These are phyloP conservation scores for Syzygium oleosum DNA, from an alignment of 345 rosid species.

Conservation along the genomic window DNA sequence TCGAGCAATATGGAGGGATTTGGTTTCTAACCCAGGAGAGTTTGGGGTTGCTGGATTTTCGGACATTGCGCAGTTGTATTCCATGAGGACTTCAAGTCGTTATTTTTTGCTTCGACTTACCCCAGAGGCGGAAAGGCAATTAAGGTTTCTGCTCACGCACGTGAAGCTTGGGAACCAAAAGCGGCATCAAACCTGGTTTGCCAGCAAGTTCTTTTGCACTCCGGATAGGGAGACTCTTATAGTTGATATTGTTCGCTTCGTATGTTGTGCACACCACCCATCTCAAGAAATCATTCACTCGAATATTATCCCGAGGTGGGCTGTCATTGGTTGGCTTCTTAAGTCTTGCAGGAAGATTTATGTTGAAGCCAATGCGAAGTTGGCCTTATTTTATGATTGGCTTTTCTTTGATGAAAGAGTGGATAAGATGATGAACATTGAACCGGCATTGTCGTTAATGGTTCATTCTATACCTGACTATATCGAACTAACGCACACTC, in stretches of 20 bases:
- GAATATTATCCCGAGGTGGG: conserved; percentile 77
- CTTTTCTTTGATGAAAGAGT: conserved; percentile 63
- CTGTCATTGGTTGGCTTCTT: conserved; percentile 71
- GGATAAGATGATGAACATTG: conserved; percentile 76
- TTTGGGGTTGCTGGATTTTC: conserved; percentile 31
- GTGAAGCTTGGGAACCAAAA: conserved; percentile 73
- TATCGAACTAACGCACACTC: conserved; percentile 45
- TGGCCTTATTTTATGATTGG: conserved; percentile 82
- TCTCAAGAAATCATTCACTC: conserved; percentile 50
- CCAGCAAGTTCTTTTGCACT: conserved; percentile 40
- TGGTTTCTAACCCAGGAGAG: conserved; percentile 34
- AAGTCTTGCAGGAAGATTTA: conserved; percentile 42
- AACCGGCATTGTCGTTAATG: conserved; percentile 83
- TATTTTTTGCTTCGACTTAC: conserved; percentile 56
- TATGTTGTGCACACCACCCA: conserved; percentile 74
- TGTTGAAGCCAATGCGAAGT: conserved; percentile 44
- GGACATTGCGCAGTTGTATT: conserved; percentile 38
- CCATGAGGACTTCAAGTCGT: conserved; percentile 51
- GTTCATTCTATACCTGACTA: conserved; percentile 62
- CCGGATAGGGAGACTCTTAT: conserved; percentile 54
- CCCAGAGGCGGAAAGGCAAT: conserved; percentile 64
- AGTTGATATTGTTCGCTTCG: conserved; percentile 62
- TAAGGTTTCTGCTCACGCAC: conserved; percentile 62
- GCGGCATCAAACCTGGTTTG: conserved; percentile 72
- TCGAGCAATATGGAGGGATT: conserved; percentile 50